Percentiles rank a stretch among this genome's conserved stretches.
phyloP scores from a whole-genome alignment of 495 filamentous ascomycete genomes.

The Hypoxylon lienhwacheense region DNA sequence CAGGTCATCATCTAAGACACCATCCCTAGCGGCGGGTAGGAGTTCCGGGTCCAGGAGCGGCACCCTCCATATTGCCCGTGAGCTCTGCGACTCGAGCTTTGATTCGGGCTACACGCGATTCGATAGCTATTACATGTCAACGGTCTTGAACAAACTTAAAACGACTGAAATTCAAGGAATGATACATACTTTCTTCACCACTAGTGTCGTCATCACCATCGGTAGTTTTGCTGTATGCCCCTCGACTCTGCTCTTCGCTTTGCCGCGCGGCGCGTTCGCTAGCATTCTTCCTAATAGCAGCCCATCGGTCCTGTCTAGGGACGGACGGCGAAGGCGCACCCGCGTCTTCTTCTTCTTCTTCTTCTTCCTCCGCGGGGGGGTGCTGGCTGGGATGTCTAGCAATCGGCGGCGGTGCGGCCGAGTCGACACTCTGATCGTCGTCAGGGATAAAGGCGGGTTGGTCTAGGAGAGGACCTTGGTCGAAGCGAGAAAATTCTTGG shows the following conservation, averaged over 20 bases:
- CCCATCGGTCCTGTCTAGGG: slow-evolving; percentile 76
- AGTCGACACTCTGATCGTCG: slow-evolving; percentile 56
- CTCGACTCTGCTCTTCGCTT: slow-evolving; percentile 62
- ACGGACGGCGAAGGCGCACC: slow-evolving; percentile 37
- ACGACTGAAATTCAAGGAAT: neutral
- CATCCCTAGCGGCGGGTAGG: slow-evolving; percentile 40
- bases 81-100: slow-evolving; percentile 95
- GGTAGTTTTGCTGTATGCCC: slow-evolving; percentile 56
- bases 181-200: slow-evolving; percentile 88
- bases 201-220: slow-evolving; percentile 80
- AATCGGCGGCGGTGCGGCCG: slow-evolving; percentile 51
- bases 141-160: neutral
- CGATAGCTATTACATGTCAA: slow-evolving; percentile 70
- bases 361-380: slow-evolving; percentile 18
- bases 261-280: slow-evolving; percentile 70
- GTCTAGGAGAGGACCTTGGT: slow-evolving; percentile 86
- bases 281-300: slow-evolving; percentile 92
- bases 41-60: slow-evolving; percentile 24
- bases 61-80: slow-evolving; percentile 75
- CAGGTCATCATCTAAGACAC: slow-evolving; percentile 31
- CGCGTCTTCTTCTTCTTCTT: slow-evolving; percentile 26
- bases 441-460: slow-evolving; percentile 82
- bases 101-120: slow-evolving; percentile 94
- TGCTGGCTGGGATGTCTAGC: slow-evolving; percentile 36
- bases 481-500: slow-evolving; percentile 78